Base-by-base conservation (phyloP, 306 rosid species). In the Psophocarpus tetragonolobus region DNA sequence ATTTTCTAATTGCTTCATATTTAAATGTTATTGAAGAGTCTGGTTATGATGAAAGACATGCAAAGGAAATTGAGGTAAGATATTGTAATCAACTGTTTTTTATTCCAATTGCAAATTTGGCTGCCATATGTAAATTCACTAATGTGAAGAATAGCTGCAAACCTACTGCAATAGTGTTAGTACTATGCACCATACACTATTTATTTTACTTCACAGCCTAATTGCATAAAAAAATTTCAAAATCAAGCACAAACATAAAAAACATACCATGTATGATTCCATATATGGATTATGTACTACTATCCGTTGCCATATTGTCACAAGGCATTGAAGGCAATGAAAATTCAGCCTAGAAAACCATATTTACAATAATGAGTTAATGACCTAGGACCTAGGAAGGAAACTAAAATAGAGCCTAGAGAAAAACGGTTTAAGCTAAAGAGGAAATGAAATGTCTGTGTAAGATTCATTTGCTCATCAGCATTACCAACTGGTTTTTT, bases 21-120 rank as follows among this genome's bases (percentile, higher is more conserved):
- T 72, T 95, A 87, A 85, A 88, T 77, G 89, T 88, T 57, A 82
- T 92, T 69, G 89, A 92, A 88, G 97, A 91, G 45, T 90, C 93
- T 74, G 98, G 98, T 67, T 92, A 90, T 62, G 95, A 91, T 75
- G 92, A 89, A 74, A 78, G 78, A 54, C 89, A 90, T 83, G 92
- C 84, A 63, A 88, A 87, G 85, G 97, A 92, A 86, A 88, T 95
- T 69, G 98, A 95, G 94, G 98, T 95, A 61, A 80, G 85, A 66
- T 78, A 68, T 76, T 57, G 64, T 68, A 26, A 73, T 78, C 67
- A 66, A 53, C 39, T 71, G 51, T 44, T 82, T 76, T 69, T 48
- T 78, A 60, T 62, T 68, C 60, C 42, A 30, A 41, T 33, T 71
- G 20, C 39, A 77, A 67, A 20, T 65, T 67, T 77, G 51, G 45